Conservation (phyloP, 257 asterid species). For the Salvia splendens region DNA sequence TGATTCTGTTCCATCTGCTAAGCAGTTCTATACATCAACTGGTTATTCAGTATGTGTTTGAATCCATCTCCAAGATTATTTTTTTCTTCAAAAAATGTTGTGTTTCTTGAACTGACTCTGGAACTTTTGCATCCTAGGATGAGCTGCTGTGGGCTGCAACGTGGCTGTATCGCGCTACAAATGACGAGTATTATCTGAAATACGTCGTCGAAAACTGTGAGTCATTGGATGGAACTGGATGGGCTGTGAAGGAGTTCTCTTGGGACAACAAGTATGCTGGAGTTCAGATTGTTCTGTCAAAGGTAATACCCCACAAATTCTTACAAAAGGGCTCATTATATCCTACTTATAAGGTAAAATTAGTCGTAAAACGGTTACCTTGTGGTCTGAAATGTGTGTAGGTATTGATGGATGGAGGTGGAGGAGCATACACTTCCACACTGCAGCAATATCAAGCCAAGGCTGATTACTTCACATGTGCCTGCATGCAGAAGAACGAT, state of each 20-base stretch:
- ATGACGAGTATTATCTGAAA: constrained; percentile 64
- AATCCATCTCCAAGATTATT: neutral
- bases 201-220: constrained; percentile 66
- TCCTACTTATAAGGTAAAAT: neutral
- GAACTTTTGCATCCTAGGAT: constrained; percentile 47
- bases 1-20: constrained; percentile 58
- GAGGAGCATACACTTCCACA: constrained; percentile 58
- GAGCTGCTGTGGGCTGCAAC: constrained; percentile 91
- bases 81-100: neutral
- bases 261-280: constrained; percentile 99
- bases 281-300: constrained; percentile 72
- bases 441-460: constrained; percentile 70
- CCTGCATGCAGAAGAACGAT: constrained; percentile 77
- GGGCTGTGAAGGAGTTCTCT: constrained; percentile 81
- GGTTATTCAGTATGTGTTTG: constrained; percentile 57
- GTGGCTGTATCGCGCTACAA: constrained; percentile 80
- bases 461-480: constrained; percentile 80
- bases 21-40: constrained; percentile 62
- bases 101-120: neutral
- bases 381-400: constrained; percentile 27
- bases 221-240: constrained; percentile 83
- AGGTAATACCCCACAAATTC: constrained; percentile 38
- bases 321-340: neutral
- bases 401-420: constrained; percentile 73
- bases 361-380: neutral